Conservation (phyloP, 495 filamentous ascomycete genomes). For the Lasiosphaeria hispida region DNA sequence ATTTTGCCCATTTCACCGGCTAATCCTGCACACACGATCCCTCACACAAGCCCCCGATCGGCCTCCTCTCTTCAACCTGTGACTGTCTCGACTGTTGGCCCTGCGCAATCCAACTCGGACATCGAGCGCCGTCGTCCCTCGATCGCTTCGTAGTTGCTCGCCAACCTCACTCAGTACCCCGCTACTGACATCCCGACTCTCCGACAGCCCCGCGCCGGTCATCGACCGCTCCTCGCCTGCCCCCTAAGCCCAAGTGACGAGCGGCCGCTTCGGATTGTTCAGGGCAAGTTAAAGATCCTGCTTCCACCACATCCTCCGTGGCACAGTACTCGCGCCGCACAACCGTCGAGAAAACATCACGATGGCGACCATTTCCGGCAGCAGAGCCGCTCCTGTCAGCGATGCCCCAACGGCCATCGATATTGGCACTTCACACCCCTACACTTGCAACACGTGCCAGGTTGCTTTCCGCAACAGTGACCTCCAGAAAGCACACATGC, state of each 20-base stretch:
- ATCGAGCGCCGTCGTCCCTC: too few species aligned
- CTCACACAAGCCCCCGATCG: too few species aligned
- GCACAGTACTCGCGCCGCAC: neutral
- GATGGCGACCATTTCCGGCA: slow-evolving; percentile 56
- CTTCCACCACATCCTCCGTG: neutral
- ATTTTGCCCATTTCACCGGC: neutral
- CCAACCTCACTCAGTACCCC: neutral
- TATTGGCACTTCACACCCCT: slow-evolving; percentile 65
- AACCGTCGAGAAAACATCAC: slow-evolving; percentile 9
- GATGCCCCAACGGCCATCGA: slow-evolving; percentile 33
- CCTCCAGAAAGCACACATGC: slow-evolving; percentile 93
- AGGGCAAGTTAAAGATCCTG: too few species aligned
- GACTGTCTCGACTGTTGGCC: neutral
- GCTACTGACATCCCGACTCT: neutral
- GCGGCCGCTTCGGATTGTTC: too few species aligned
- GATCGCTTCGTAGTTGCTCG: too few species aligned
- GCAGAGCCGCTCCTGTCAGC: slow-evolving; percentile 33
- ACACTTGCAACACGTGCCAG: slow-evolving; percentile 96
- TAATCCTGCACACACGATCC: too few species aligned
- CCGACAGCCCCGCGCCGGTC: neutral
- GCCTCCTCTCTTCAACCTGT: too few species aligned
- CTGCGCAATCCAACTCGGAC: too few species aligned
- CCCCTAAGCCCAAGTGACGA: too few species aligned
- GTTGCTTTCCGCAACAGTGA: slow-evolving; percentile 93
- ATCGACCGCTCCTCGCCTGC: too few species aligned